Conservation (phyloP, 768 basidiomycete species). For the Tulasnella sp. region DNA sequence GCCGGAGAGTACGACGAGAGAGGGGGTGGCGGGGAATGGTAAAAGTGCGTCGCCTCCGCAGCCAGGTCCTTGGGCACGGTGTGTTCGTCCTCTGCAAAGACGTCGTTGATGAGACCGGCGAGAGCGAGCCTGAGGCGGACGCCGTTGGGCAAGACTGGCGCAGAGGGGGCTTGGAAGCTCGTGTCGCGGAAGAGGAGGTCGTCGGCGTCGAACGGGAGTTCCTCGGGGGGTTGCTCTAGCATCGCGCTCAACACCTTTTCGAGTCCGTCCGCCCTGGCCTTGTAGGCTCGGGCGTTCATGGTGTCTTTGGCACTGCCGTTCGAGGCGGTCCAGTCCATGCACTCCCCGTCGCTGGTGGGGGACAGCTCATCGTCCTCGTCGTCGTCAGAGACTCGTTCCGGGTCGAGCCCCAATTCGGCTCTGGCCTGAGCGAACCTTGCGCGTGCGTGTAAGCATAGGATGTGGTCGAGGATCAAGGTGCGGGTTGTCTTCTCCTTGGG, state of each 20-base stretch:
- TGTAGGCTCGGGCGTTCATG: slow-evolving; percentile 45
- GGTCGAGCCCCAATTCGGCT: slow-evolving; percentile 55
- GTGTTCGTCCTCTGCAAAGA: slow-evolving; percentile 39
- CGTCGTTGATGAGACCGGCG: slow-evolving; percentile 69
- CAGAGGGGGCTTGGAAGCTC: slow-evolving; percentile 45
- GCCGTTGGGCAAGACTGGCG: slow-evolving; percentile 53
- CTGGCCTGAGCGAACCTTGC: slow-evolving; percentile 78
- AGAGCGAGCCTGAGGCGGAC: slow-evolving; percentile 70
- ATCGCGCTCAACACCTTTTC: slow-evolving; percentile 62
- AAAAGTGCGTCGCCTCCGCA: slow-evolving; percentile 24
- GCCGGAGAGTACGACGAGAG: slow-evolving; percentile 24
- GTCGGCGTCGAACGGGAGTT: slow-evolving; percentile 38
- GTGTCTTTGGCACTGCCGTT: slow-evolving; percentile 16
- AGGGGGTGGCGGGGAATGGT: slow-evolving; percentile 18
- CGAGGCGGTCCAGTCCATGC: slow-evolving; percentile 2
- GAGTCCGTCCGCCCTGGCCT: slow-evolving; percentile 68
- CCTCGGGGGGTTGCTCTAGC: slow-evolving; percentile 59
- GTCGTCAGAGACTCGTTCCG: slow-evolving; percentile 16
- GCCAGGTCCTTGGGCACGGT: slow-evolving; percentile 20
- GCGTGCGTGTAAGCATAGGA: slow-evolving; percentile 75
- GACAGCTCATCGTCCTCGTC: slow-evolving; percentile 16
- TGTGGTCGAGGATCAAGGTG: slow-evolving; percentile 79
- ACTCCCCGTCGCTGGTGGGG: slow-evolving; percentile 15
- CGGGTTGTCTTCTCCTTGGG: slow-evolving; percentile 83
- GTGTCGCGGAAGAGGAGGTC: slow-evolving; percentile 48